Evolutionary conservation across 2,329 filamentous ascomycete genomes (phyloP), one percentile per base, ranked within the genome.

Genomic region (Colletotrichum nymphaeae): DNA sequence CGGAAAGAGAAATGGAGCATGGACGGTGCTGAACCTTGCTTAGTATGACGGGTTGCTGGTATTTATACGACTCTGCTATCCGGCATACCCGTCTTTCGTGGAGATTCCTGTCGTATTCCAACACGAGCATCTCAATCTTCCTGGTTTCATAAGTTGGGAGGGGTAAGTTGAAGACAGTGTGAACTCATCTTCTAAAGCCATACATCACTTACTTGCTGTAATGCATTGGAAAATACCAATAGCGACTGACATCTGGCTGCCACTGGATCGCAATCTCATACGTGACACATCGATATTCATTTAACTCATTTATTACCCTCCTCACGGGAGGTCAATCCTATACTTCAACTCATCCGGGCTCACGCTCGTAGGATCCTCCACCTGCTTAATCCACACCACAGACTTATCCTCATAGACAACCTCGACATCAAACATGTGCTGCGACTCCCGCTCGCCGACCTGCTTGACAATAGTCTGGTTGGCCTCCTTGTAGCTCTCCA

Each of bases 401-500:
- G 70, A 69, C 66, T 55, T 52, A 7, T 72, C 70, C n/a, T 72
- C 70, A 42, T 69, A 72, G 3, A 72, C 66, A 12, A 72, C 66
- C 66, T 72, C 70, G 5, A 63, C 62, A 1, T 64, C 58, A 2
- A 72, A 72, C 5, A 58, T 3, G 46, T 69, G 66, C 42, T 64
- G 53, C 42, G 30, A 26, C 16, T 69, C 42, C 28, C 24, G 26
- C 53, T 69, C 53, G 35, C 35, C 64, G 11, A 9, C 5, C 12
- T n/a, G 59, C 19, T 12, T 58, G 14, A 11, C 42, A 12, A 69
- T 55, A 0, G 24, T 46, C 37, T 22, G 37, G 30, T 69, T 69
- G 0, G 32, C 55, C 9, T 28, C 24, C 8, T 53, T 1, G 12
- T 53, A 68, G 26, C 49, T 37, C 30, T 69, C 56, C 70, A 72